Evolutionary conservation across 2,329 filamentous ascomycete genomes (phyloP).

Genomic region (Aspergillus sergii): DNA sequence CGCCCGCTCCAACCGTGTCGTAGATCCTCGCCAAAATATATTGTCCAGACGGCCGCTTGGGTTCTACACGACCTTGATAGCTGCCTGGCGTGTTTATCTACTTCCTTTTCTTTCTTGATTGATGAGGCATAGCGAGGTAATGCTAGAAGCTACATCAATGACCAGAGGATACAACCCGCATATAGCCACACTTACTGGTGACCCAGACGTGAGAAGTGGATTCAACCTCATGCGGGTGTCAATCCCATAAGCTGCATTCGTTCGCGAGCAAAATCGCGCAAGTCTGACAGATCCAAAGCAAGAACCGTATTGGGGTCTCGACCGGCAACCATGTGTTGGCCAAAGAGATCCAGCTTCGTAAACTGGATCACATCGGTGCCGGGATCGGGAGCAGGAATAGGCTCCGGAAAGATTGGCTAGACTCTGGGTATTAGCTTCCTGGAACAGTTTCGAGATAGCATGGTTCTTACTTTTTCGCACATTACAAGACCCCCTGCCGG

Average conservation of each 20-base stretch:
- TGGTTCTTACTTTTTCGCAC: not conserved
- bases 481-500: not conserved
- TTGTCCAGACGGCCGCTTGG: too few relatives aligned
- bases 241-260: not conserved
- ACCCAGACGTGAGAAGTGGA: too few relatives aligned
- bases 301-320: not conserved
- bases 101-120: too few relatives aligned
- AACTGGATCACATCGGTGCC: conserved; percentile 1
- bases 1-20: too few relatives aligned
- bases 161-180: too few relatives aligned
- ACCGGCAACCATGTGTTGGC: not conserved
- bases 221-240: conserved; percentile 13
- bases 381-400: not conserved
- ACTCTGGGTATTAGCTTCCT: conserved; percentile 2
- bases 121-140: too few relatives aligned
- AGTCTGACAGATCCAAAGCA: conserved; percentile 1
- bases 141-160: too few relatives aligned
- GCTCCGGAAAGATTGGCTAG: conserved; percentile 8
- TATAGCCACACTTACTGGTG: too few relatives aligned
- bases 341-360: conserved; percentile 5
- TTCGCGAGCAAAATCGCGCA: not conserved
- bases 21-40: too few relatives aligned
- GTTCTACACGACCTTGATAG: too few relatives aligned
- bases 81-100: too few relatives aligned
- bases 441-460: not conserved